Evolutionary conservation across 2,329 filamentous ascomycete species (phyloP), one percentile per base, ranked within the genome.

Genomic region (Hirsutella thompsonii): DNA sequence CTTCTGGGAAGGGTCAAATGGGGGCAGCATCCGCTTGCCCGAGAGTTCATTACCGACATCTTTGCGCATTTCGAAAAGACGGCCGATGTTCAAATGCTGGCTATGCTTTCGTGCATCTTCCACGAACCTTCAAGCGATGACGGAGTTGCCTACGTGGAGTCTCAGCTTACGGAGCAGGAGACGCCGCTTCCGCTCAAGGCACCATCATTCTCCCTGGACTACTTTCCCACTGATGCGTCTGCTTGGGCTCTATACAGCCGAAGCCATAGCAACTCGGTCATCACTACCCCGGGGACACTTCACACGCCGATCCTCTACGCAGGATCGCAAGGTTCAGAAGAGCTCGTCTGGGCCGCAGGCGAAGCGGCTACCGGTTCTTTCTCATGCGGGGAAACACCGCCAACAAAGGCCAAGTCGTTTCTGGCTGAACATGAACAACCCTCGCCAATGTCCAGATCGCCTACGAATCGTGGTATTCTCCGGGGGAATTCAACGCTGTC

Each of bases 21-120:
- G 79, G 79, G 79, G 10, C 62, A 68, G 38, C 79, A 81, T 50
- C 79, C 79, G 4, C 60, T 83, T 37, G 79, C 78, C 2, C 70
- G 67, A 44, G 65, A 68, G n/a, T 67, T 81, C 32, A 76, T 83
- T 41, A 57, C 63, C 45, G 70, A 79, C 42, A 59, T 83, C n/a
- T 79, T 83, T 48, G 61, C 67, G 20, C 68, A 82, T 52, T 83
- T 75, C 51, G 79, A 82, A 55, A 67, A 60, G 40, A 63, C 70
- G 23, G 76, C 71, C 5, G 79, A 83, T 45, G 61, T 81, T 11
- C 79, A 83, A 55, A 83, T 83, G 79, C 54, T 83, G 40, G 79
- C 79, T 8, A 82, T 83, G 76, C 65, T 83, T 21, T 79, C 79
- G 2, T 83, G 79, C 55, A 72, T 83, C 43, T 82, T 83, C 53